Evolutionary conservation across 2,329 filamentous ascomycete genomes (phyloP).

Genomic region (Didymella segeticola): DNA sequence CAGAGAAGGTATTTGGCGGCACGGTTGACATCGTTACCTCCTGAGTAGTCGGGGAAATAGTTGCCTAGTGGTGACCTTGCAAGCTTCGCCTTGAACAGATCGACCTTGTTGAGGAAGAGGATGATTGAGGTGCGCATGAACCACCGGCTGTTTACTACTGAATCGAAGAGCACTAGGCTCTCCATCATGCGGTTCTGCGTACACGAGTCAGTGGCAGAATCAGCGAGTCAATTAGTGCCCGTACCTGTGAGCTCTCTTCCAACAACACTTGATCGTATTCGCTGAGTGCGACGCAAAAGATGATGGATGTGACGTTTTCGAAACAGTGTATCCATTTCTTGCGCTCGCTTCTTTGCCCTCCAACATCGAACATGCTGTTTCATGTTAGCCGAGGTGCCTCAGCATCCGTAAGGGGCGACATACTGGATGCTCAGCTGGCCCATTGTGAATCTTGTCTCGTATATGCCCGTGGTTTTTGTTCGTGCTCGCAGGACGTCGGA

Average conservation of each 20-base stretch:
- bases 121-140: constrained; percentile 99
- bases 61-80: constrained; percentile 86
- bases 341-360: constrained; percentile 92
- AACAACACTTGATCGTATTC: constrained; percentile 98
- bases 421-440: constrained; percentile 98
- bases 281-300: constrained; percentile 97
- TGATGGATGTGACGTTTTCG: constrained; percentile 99
- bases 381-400: constrained; percentile 36
- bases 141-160: constrained; percentile 98
- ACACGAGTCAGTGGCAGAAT: constrained; percentile 31
- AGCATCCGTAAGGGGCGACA: constrained; percentile 50
- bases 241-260: constrained; percentile 95
- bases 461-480: constrained; percentile 99
- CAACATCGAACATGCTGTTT: constrained; percentile 96
- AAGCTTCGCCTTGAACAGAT: constrained; percentile 96
- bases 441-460: constrained; percentile 98
- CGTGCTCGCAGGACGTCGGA: constrained; percentile 93
- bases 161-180: constrained; percentile 93
- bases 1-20: constrained; percentile 97
- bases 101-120: constrained; percentile 97
- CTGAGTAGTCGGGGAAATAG: constrained; percentile 98
- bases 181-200: constrained; percentile 98
- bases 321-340: constrained; percentile 99
- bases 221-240: constrained; percentile 34
- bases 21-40: constrained; percentile 96